A percentile compares a stretch with the other conserved stretches of the same genome.
Conservation (phyloP, 2,329 filamentous ascomycete genomes). For the Chrysoporthe puriensis region DNA sequence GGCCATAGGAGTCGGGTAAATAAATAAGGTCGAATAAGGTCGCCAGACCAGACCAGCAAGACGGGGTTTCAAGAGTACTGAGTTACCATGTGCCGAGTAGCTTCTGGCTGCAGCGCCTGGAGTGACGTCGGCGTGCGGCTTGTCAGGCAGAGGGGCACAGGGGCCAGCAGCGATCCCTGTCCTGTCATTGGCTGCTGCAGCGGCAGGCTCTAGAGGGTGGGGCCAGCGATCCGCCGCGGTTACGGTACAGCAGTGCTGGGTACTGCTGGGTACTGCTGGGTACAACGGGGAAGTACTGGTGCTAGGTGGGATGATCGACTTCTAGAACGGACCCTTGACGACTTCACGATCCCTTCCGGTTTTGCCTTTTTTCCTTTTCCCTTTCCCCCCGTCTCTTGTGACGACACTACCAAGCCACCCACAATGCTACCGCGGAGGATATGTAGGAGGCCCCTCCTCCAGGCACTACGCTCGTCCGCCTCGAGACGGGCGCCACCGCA, state of each 20-base stretch:
- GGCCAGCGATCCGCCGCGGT: not conserved
- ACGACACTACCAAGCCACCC: not conserved
- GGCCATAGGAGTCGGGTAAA: no score
- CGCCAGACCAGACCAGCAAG: not conserved
- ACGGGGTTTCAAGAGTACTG: not conserved
- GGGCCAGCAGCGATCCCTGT: constrained; percentile 1
- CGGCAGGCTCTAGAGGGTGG: not conserved
- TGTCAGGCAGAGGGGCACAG: constrained; percentile 11
- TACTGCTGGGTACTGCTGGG: no score
- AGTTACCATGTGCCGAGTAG: no score
- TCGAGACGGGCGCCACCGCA: constrained; percentile 29
- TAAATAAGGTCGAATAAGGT: no score
- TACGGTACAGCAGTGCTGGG: no score
- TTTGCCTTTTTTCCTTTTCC: not conserved
- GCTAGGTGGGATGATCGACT: constrained; percentile 26
- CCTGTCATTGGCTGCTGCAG: not conserved
- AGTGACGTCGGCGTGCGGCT: constrained; percentile 14
- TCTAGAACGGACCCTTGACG: constrained; percentile 8
- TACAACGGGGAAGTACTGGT: not conserved
- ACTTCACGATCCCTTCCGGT: not conserved
- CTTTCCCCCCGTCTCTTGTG: not conserved
- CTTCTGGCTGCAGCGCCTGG: not conserved
- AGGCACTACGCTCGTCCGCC: constrained; percentile 13
- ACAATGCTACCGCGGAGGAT: constrained; percentile 26
- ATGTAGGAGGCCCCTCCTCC: constrained; percentile 26